These are phyloP conservation scores for Cerioporus squamosus DNA, from an alignment of 1,284 basidiomycete species.

Conservation along the genomic window DNA sequence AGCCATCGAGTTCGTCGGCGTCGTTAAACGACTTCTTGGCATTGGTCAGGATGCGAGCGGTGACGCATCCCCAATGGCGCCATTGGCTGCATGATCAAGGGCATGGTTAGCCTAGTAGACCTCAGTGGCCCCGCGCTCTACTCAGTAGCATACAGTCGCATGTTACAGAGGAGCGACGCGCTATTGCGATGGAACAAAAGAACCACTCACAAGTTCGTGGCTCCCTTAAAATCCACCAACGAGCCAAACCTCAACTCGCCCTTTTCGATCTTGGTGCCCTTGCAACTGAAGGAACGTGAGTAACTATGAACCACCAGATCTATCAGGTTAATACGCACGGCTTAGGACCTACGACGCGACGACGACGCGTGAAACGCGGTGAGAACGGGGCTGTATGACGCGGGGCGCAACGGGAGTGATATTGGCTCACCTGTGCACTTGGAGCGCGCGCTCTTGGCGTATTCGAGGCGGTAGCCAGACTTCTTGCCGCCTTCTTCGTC, in stretches of 20 bases:
- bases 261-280: conserved; percentile 74
- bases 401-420: conserved; percentile 23
- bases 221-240: conserved; percentile 78
- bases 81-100: conserved; percentile 51
- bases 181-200: neutral
- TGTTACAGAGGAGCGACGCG: too few relatives aligned
- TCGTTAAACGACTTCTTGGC: conserved; percentile 67
- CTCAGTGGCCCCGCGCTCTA: too few relatives aligned
- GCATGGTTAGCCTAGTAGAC: too few relatives aligned
- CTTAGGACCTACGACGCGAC: conserved; percentile 62
- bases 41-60: conserved; percentile 70
- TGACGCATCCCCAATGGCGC: conserved; percentile 87
- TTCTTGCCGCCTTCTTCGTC: conserved; percentile 57
- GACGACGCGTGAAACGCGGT: conserved; percentile 32
- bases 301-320: conserved; percentile 11
- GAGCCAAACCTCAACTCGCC: conserved; percentile 77
- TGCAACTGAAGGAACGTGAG: conserved; percentile 19
- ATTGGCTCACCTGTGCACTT: conserved; percentile 78
- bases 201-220: conserved; percentile 67
- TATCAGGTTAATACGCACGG: conserved; percentile 68
- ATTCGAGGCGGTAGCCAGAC: conserved; percentile 79
- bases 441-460: conserved; percentile 66
- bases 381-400: conserved; percentile 22
- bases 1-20: conserved; percentile 73
- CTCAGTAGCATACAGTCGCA: too few relatives aligned